Percentiles rank a stretch among this genome's conserved stretches.
These are phyloP conservation scores for Erythrophleum fordii DNA, from an alignment of 306 rosid genomes.

Conservation along the genomic window DNA sequence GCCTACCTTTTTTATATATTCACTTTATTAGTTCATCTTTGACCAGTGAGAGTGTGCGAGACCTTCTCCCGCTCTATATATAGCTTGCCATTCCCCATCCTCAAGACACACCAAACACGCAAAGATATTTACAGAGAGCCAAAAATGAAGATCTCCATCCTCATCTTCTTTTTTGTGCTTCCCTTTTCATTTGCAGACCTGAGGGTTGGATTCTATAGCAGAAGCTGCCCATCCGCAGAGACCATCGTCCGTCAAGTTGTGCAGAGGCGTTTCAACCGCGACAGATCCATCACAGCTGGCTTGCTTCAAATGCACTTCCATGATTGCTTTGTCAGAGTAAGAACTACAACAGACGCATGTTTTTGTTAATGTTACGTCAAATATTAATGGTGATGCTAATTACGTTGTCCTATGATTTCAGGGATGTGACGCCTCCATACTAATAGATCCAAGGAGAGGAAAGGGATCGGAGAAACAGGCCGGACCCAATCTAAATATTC, in stretches of 20 bases:
- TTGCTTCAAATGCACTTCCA: constrained; percentile 70
- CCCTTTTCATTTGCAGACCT: constrained; percentile 49
- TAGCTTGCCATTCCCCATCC: neutral
- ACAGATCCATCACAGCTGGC: constrained; percentile 46
- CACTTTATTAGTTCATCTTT: no score
- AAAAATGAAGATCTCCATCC: constrained; percentile 35
- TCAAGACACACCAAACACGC: neutral
- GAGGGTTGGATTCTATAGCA: constrained; percentile 50
- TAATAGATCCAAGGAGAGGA: constrained; percentile 44
- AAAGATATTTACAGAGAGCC: neutral
- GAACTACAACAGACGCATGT: neutral
- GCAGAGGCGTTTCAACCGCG: constrained; percentile 30
- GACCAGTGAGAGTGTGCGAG: neutral
- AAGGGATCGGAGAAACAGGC: constrained; percentile 50
- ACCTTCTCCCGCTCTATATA: neutral
- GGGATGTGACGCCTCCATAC: constrained; percentile 70
- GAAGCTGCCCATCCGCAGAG: constrained; percentile 53
- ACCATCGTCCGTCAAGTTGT: constrained; percentile 44
- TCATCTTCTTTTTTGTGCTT: constrained; percentile 6
- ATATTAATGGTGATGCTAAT: neutral
- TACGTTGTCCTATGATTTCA: constrained; percentile 9
- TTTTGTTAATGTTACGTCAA: neutral
- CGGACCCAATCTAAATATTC: constrained; percentile 39
- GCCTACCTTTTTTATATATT: neutral
- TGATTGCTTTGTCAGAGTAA: constrained; percentile 62